These are phyloP conservation scores for Tulasnella sp. DNA, from an alignment of 768 basidiomycete species.

Conservation along the genomic window DNA sequence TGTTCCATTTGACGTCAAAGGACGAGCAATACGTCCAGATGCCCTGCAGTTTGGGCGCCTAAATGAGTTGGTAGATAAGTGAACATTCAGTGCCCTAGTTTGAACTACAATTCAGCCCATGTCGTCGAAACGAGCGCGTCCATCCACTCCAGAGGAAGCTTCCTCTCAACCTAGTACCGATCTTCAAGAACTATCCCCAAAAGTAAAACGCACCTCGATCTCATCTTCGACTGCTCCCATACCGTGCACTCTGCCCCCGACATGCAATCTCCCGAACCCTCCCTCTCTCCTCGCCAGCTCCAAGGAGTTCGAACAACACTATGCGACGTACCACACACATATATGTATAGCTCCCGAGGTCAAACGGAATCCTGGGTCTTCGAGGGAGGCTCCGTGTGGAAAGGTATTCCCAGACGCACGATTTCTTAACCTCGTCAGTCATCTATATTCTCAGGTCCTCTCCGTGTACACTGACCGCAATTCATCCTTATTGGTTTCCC, in stretches of 20 bases:
- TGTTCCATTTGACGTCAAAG: too few relatives aligned
- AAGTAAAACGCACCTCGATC: not conserved
- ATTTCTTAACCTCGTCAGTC: conserved; percentile 65
- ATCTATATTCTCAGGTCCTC: not conserved
- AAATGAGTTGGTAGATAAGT: too few relatives aligned
- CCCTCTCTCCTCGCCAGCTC: conserved; percentile 55
- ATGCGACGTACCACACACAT: conserved; percentile 73
- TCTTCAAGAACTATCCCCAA: not conserved
- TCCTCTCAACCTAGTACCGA: not conserved
- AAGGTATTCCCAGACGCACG: conserved; percentile 79
- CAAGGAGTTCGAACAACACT: conserved; percentile 69
- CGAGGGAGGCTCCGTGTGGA: conserved; percentile 39
- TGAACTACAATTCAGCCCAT: too few relatives aligned
- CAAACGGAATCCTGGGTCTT: not conserved
- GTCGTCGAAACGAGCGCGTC: not conserved
- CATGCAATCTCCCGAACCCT: conserved; percentile 48
- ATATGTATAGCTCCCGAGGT: conserved; percentile 47
- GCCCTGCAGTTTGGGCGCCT: too few relatives aligned
- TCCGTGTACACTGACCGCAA: not conserved
- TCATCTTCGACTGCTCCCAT: not conserved
- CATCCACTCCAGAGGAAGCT: not conserved
- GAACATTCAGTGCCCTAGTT: too few relatives aligned
- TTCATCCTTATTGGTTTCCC: not conserved
- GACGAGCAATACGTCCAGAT: too few relatives aligned
- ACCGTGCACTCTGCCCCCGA: conserved; percentile 69